Evolutionary conservation across 306 rosid species (phyloP).

Genomic region (Gillenia trifoliata): DNA sequence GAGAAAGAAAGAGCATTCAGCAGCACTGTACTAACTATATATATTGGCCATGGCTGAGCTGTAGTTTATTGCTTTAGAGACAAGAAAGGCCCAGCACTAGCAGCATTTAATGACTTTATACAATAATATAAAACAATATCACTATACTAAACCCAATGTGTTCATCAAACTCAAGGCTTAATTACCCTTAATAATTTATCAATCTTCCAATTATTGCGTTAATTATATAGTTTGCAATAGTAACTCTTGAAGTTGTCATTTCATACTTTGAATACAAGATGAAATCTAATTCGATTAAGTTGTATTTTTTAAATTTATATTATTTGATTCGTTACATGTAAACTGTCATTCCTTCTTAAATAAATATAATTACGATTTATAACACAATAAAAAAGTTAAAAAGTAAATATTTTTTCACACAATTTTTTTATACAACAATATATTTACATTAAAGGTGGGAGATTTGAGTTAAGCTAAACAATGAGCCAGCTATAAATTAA

Average conservation of each 20-base stretch:
- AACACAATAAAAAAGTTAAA: not conserved
- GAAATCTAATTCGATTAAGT: not conserved
- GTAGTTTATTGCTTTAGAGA: constrained; percentile 1
- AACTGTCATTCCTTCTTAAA: not conserved
- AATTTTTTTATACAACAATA: no score
- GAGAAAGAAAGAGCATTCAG: not conserved
- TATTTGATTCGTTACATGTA: not conserved
- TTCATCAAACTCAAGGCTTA: not conserved
- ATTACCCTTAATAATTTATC: not conserved
- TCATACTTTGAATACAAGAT: no score
- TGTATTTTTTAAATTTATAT: not conserved
- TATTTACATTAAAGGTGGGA: no score
- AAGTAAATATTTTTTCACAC: not conserved
- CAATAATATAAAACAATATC: not conserved
- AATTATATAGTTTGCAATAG: not conserved
- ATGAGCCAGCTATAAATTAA: no score
- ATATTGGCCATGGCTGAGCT: not conserved
- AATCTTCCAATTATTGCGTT: constrained; percentile 1
- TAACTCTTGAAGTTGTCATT: not conserved
- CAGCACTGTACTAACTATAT: not conserved
- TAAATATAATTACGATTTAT: no score
- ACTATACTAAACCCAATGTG: not conserved
- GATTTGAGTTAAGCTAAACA: no score
- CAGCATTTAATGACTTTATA: not conserved
- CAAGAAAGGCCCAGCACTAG: constrained; percentile 13